phyloP scores from a whole-genome alignment of 2,329 filamentous ascomycete species.

The Paecilomyces fulvus region DNA sequence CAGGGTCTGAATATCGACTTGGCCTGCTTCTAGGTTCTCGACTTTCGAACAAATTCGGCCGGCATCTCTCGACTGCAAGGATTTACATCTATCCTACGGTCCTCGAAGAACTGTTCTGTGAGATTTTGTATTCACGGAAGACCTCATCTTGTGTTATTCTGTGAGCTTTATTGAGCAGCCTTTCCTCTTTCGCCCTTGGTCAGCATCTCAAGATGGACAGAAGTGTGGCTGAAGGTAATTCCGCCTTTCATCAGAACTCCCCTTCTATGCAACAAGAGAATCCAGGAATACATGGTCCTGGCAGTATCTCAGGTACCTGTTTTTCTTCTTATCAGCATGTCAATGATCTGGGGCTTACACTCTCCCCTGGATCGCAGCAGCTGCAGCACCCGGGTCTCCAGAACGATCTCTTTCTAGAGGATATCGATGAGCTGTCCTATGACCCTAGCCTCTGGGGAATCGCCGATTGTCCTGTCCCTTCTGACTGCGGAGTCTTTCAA shows the following conservation, averaged over 20 bases:
- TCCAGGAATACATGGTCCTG: slow-evolving; percentile 11
- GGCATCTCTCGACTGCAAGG: too few relatives aligned
- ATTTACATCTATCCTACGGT: too few relatives aligned
- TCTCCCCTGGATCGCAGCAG: slow-evolving; percentile 29
- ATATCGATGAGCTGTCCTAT: background rate
- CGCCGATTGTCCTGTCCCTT: background rate
- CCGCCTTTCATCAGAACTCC: slow-evolving; percentile 24
- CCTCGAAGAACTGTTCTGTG: background rate
- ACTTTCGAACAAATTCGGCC: too few relatives aligned
- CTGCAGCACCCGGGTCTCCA: slow-evolving; percentile 6
- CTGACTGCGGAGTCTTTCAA: background rate
- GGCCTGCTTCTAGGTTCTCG: too few relatives aligned
- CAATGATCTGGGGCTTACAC: slow-evolving; percentile 37
- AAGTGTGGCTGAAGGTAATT: slow-evolving; percentile 30
- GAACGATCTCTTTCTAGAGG: background rate
- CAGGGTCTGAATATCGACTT: too few relatives aligned
- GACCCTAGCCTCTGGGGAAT: background rate
- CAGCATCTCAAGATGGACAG: slow-evolving; percentile 12
- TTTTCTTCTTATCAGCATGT: slow-evolving; percentile 16
- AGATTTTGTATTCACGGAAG: background rate
- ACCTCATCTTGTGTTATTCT: background rate
- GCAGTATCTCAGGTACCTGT: slow-evolving; percentile 12
- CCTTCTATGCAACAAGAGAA: slow-evolving; percentile 8
- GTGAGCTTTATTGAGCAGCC: background rate
- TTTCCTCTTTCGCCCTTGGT: background rate